Percentiles rank a stretch among this genome's conserved stretches.
phyloP scores from a whole-genome alignment of 306 rosid species.

The Castanospermum australe region DNA sequence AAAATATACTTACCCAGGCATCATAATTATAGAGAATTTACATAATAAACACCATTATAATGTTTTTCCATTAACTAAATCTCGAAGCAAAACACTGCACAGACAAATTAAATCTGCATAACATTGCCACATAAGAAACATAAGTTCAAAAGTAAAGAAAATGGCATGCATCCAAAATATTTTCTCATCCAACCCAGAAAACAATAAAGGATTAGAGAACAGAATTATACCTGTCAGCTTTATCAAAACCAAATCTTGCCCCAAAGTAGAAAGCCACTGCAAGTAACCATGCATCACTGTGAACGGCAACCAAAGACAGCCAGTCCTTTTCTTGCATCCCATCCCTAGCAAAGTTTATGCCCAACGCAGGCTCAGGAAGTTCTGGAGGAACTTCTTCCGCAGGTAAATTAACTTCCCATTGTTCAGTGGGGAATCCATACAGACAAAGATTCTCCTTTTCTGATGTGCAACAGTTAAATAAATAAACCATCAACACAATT shows the following conservation, averaged over 20 bases:
- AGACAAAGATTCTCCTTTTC: conserved; percentile 63
- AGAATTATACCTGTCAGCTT: conserved; percentile 43
- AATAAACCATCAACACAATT: neutral
- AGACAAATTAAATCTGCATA: neutral
- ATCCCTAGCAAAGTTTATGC: conserved; percentile 70
- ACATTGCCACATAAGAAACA: neutral
- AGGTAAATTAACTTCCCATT: conserved; percentile 62
- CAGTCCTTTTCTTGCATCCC: conserved; percentile 55
- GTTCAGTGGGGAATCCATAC: conserved; percentile 53
- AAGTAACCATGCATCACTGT: conserved; percentile 36
- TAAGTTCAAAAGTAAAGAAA: neutral
- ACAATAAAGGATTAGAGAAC: neutral
- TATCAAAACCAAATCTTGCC: conserved; percentile 53
- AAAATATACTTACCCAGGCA: neutral
- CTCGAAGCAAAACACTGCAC: neutral
- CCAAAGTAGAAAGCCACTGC: conserved; percentile 38
- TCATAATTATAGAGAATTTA: neutral
- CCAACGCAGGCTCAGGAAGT: conserved; percentile 62
- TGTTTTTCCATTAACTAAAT: neutral
- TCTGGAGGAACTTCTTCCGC: conserved; percentile 67
- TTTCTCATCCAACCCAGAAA: neutral
- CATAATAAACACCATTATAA: neutral
- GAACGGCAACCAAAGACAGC: conserved; percentile 34
- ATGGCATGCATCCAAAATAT: neutral
- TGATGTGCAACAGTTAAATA: conserved; percentile 22